Percentiles rank a stretch among this genome's conserved stretches.
Evolutionary conservation across 108 stramenopile genomes (phyloP).

Genomic region (Mayamaea pseudoterrestris): DNA sequence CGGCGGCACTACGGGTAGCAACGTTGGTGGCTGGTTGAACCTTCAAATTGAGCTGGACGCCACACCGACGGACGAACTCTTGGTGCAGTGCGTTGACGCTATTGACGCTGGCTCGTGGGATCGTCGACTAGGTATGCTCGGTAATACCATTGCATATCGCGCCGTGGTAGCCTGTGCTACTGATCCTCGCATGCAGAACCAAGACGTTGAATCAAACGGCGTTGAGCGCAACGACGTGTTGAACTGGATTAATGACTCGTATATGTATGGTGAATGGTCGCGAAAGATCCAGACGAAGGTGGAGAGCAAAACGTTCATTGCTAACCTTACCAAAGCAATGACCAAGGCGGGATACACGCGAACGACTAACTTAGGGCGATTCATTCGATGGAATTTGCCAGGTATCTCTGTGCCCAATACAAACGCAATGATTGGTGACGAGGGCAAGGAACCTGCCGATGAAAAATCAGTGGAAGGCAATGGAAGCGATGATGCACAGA

Average conservation of each 20-base stretch:
- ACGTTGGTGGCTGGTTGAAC: not conserved
- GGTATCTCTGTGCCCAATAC: not conserved
- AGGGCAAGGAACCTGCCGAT: constrained; percentile 3
- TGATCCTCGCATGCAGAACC: constrained; percentile 7
- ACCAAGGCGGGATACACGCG: constrained; percentile 28
- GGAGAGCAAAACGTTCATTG: constrained; percentile 35
- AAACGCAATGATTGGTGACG: not conserved
- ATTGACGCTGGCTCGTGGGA: constrained; percentile 29
- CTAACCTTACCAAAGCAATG: constrained; percentile 37
- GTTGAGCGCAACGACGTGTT: constrained; percentile 33
- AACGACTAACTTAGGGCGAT: constrained; percentile 22
- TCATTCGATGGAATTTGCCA: constrained; percentile 37
- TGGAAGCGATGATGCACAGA: constrained; percentile 3
- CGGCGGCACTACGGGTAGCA: constrained; percentile 1
- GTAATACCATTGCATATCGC: constrained; percentile 17
- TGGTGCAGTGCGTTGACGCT: constrained; percentile 21
- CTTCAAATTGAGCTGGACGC: constrained; percentile 19
- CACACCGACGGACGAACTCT: constrained; percentile 15
- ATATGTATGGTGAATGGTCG: constrained; percentile 24
- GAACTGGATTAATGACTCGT: constrained; percentile 34
- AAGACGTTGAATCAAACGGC: constrained; percentile 6
- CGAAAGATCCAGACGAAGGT: constrained; percentile 35
- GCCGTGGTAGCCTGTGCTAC: constrained; percentile 30
- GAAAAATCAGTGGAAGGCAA: constrained; percentile 5
- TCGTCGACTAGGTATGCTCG: constrained; percentile 35